phyloP scores from a whole-genome alignment of 345 rosid species.

The Melaleuca quinquenervia region DNA sequence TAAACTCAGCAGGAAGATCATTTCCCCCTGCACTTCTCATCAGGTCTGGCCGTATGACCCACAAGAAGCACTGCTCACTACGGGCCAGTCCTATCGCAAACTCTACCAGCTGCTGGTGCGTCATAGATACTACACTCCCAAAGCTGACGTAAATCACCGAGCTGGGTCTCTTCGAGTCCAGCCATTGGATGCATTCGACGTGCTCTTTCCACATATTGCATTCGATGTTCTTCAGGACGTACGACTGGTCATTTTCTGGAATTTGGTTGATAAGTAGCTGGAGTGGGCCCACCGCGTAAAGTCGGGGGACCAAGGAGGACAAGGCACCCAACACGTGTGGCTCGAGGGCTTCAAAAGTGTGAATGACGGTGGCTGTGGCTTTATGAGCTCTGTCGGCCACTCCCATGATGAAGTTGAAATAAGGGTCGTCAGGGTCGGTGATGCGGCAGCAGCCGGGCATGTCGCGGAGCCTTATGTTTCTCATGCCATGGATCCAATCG shows the following conservation, averaged over 20 bases:
- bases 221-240: not conserved
- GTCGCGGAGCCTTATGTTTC: not conserved
- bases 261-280: not conserved
- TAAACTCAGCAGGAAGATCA: slow-evolving; percentile 17
- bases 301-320: not conserved
- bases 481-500: not conserved
- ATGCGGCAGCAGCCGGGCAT: not conserved
- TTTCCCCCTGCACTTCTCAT: slow-evolving; percentile 21
- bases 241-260: not conserved
- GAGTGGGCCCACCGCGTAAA: not conserved
- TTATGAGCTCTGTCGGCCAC: not conserved
- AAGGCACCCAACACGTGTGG: not conserved
- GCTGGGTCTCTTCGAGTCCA: not conserved
- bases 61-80: slow-evolving; percentile 30
- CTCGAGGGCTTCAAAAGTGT: not conserved
- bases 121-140: not conserved
- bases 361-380: not conserved
- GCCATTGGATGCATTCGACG: not conserved
- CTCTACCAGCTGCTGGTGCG: slow-evolving; percentile 18
- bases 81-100: slow-evolving; percentile 46
- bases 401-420: not conserved
- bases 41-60: slow-evolving; percentile 44
- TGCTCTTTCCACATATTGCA: not conserved
- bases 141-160: not conserved
- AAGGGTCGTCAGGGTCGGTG: not conserved